A percentile compares a stretch with the other conserved stretches of the same genome.
These are phyloP conservation scores for Monosporascus sp. DNA, from an alignment of 2,329 filamentous ascomycete genomes.

Conservation along the genomic window DNA sequence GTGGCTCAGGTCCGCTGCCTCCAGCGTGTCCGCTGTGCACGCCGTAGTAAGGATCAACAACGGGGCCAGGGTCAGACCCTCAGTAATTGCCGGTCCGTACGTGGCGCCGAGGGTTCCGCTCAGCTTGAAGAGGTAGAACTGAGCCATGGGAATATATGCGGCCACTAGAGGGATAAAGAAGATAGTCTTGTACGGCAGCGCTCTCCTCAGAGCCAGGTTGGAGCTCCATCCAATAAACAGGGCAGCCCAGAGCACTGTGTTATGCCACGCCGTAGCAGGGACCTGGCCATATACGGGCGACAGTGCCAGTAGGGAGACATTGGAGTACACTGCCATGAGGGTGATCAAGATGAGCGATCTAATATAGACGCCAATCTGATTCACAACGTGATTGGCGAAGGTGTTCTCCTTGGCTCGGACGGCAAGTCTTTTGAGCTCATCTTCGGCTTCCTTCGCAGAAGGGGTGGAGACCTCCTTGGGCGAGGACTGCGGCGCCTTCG, in stretches of 20 bases:
- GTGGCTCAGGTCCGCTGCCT: conserved; percentile 50
- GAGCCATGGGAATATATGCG: conserved; percentile 66
- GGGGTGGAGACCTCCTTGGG: conserved; percentile 34
- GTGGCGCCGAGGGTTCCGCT: conserved; percentile 62
- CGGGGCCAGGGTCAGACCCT: conserved; percentile 67
- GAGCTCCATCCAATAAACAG: conserved; percentile 68
- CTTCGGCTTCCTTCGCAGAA: conserved; percentile 34
- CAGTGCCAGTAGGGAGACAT: conserved; percentile 68
- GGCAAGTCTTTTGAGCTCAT: conserved; percentile 47
- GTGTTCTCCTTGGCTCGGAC: conserved; percentile 26
- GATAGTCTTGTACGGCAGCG: conserved; percentile 43
- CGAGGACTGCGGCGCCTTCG: conserved; percentile 8
- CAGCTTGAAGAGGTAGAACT: conserved; percentile 63
- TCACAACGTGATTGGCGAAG: conserved; percentile 24
- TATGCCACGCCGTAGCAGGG: conserved; percentile 68
- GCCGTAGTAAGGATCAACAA: conserved; percentile 59
- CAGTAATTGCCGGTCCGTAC: conserved; percentile 70
- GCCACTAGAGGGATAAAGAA: conserved; percentile 66
- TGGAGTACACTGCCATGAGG: conserved; percentile 59
- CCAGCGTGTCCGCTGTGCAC: conserved; percentile 58
- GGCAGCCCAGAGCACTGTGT: conserved; percentile 57
- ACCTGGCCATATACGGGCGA: conserved; percentile 87
- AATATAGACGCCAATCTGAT: conserved; percentile 36
- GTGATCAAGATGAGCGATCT: conserved; percentile 41
- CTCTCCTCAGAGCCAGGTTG: conserved; percentile 50